Percentiles rank a stretch among this genome's conserved stretches.
Conservation (phyloP, 2,329 filamentous ascomycete species). For the Ambrosiella beaveri region DNA sequence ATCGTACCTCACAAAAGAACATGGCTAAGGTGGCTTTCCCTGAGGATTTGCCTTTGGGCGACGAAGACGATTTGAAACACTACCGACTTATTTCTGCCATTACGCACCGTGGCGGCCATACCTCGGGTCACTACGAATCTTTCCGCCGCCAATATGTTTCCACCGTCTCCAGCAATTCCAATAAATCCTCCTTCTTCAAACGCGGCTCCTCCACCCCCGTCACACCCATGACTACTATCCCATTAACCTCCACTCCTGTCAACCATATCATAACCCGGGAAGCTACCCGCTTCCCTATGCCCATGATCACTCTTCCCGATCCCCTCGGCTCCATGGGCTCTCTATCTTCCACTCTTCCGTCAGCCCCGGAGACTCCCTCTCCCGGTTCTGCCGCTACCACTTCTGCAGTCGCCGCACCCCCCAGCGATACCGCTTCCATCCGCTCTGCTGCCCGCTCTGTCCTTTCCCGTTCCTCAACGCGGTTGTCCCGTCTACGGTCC, state of each 20-base stretch:
- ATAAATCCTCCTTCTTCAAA: conserved; percentile 58
- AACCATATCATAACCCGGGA: neutral
- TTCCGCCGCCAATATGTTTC: conserved; percentile 67
- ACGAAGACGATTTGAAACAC: conserved; percentile 56
- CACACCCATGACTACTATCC: conserved; percentile 23
- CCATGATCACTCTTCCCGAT: conserved; percentile 30
- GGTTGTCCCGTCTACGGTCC: conserved; percentile 5
- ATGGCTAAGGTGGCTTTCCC: conserved; percentile 86
- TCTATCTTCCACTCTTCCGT: conserved; percentile 21
- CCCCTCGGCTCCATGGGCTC: conserved; percentile 19
- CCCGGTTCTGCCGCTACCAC: neutral
- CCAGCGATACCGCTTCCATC: conserved; percentile 26
- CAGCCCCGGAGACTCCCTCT: conserved; percentile 14
- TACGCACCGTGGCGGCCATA: conserved; percentile 87
- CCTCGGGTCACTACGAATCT: conserved; percentile 93
- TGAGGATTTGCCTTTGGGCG: conserved; percentile 67
- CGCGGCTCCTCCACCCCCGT: conserved; percentile 41
- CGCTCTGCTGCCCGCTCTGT: conserved; percentile 38
- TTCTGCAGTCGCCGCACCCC: neutral
- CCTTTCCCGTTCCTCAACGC: conserved; percentile 29
- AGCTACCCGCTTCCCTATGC: conserved; percentile 20
- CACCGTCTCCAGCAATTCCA: conserved; percentile 65
- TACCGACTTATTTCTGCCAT: conserved; percentile 79
- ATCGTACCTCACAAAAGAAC: conserved; percentile 75
- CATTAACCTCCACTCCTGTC: conserved; percentile 22